Conservation (phyloP, 108 stramenopile species). For the Nannochloropsis gaditana region DNA sequence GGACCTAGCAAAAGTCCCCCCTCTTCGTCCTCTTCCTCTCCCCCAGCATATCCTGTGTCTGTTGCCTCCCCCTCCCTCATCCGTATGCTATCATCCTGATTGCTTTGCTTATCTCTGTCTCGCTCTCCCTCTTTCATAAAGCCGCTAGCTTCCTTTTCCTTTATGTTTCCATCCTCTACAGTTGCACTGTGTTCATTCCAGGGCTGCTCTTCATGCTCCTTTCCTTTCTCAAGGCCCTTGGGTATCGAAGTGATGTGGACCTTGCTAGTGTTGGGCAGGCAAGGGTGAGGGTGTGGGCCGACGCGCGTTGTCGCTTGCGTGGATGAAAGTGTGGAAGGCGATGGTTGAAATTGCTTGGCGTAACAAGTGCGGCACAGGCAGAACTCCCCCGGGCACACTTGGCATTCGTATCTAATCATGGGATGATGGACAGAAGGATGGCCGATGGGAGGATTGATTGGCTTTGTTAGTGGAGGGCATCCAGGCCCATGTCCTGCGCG, state of each 20-base stretch:
- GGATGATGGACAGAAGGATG: neutral
- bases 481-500: neutral
- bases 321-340: neutral
- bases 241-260: neutral
- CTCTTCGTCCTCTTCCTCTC: neutral
- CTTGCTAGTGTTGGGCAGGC: neutral
- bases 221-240: neutral
- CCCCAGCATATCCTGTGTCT: neutral
- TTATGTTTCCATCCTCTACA: too few relatives aligned
- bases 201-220: neutral
- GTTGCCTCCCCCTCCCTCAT: neutral
- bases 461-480: too few relatives aligned
- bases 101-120: neutral
- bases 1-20: neutral
- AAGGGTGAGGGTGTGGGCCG: neutral
- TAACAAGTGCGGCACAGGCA: conserved; percentile 11
- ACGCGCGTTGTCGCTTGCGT: neutral
- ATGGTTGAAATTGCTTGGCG: neutral
- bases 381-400: neutral
- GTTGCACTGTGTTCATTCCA: too few relatives aligned
- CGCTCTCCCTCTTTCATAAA: neutral
- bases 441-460: neutral
- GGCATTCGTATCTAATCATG: neutral
- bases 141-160: too few relatives aligned
- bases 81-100: neutral